phyloP scores from a whole-genome alignment of 2,329 filamentous ascomycete species.

The Neofusicoccum sp. region DNA sequence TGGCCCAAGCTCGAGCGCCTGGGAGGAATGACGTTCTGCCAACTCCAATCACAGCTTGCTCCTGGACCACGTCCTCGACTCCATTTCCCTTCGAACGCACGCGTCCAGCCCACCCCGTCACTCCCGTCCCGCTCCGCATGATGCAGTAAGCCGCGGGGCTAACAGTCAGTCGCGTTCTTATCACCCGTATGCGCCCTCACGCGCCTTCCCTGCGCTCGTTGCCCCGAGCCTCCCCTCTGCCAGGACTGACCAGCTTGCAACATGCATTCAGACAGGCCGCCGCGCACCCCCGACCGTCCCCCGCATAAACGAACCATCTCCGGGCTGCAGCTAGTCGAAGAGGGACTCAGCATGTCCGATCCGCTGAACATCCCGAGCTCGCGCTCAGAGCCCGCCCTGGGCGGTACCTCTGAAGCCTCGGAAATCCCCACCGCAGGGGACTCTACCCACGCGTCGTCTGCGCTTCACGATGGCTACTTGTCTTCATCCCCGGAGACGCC shows the following conservation, averaged over 20 bases:
- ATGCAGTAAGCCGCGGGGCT: slow-evolving; percentile 13
- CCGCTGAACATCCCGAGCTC: slow-evolving; percentile 22
- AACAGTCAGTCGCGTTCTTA: neutral
- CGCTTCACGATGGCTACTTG: slow-evolving; percentile 14
- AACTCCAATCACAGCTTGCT: slow-evolving; percentile 11
- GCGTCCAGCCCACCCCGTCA: neutral
- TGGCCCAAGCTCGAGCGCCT: neutral
- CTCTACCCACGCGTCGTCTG: slow-evolving; percentile 10
- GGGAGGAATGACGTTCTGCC: neutral
- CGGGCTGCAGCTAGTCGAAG: slow-evolving; percentile 12
- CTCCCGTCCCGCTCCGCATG: neutral
- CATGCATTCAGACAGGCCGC: slow-evolving; percentile 1
- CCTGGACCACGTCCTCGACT: slow-evolving; percentile 1
- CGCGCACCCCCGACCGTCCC: neutral
- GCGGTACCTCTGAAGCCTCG: slow-evolving; percentile 19
- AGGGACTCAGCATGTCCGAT: slow-evolving; percentile 23
- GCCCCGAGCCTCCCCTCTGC: neutral
- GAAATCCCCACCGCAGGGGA: slow-evolving; percentile 28
- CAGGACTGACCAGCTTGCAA: slow-evolving; percentile 4
- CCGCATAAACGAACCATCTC: neutral
- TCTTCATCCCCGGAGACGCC: slow-evolving; percentile 47
- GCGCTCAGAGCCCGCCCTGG: slow-evolving; percentile 18
- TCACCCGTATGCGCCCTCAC: neutral
- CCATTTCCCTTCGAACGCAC: neutral
- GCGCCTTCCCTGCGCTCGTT: neutral